Base-by-base conservation (phyloP, 176 grass and related monocot genomes). In the Cenchrus americanus region DNA sequence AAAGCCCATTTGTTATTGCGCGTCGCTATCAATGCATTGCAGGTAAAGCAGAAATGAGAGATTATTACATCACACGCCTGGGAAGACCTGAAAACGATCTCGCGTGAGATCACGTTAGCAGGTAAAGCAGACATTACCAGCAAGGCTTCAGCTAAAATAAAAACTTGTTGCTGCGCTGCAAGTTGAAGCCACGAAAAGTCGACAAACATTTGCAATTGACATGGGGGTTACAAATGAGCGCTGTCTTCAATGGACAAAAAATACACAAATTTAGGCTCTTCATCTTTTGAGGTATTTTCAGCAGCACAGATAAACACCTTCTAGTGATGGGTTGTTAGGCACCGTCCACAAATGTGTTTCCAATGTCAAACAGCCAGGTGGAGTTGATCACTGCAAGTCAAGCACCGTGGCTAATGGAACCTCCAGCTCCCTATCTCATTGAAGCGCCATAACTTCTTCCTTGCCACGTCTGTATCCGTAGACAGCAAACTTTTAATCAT, bases 351-450 rank as follows among this genome's bases (percentile, higher is more conserved):
- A 12, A 30, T 23, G 47, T 70, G 67, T 40, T 81, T 22, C 52
- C 62, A 89, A 81, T 26, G 47, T 40, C 62, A 65, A 78, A 71
- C 17, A 55, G 15, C 23, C 57, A 37, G 67, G 32, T 60, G 10
- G 10, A 71, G 11, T 21, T 18, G 32, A 69, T 10, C 76, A 41
- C 14, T 82, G 78, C 46, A 32, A 17, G 55, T 82, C 55, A 71
- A 58, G 78, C 72, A 55, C 26, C 47, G 34, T 43, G 82, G 23
- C 37, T 41, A 48, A 64, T 77, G 55, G 5, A 77, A 30, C 37
- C 47, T 65, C 47, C 75, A 60, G 78, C 57, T 82, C 3, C 66
- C 54, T 10, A 71, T 55, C 71, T n/a, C 83, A 77, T 58, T 21
- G 5, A 86, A 69, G 52, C 13, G 14, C 7, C 63, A 8, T 42